phyloP scores from a whole-genome alignment of 2,329 filamentous ascomycete species.

The Dactylellina leptospora region DNA sequence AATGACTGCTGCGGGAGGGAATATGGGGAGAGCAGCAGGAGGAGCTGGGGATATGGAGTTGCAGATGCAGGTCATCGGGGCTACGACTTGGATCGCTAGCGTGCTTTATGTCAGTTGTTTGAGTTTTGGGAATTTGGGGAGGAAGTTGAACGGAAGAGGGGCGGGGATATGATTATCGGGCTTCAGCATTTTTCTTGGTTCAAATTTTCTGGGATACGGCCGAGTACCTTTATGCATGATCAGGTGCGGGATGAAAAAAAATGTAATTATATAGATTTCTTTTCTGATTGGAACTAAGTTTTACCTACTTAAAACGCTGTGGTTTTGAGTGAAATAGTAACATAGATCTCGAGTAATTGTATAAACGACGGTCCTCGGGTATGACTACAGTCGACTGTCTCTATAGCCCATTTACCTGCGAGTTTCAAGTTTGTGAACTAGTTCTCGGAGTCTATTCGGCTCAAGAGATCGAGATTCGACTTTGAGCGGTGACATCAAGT shows the following conservation, averaged over 20 bases:
- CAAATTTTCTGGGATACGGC: no score
- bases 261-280: not conserved
- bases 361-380: no score
- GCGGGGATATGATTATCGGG: no score
- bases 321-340: not conserved
- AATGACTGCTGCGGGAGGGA: no score
- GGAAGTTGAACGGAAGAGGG: conserved; percentile 67
- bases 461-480: no score
- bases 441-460: no score
- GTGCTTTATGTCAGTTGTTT: conserved; percentile 94
- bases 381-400: no score
- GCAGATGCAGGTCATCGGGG: conserved; percentile 72
- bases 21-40: conserved; percentile 48
- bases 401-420: no score
- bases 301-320: not conserved
- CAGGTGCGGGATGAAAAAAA: not conserved
- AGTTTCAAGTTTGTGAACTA: no score
- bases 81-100: conserved; percentile 87
- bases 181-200: no score
- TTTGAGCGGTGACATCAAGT: no score
- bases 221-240: not conserved
- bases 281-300: not conserved
- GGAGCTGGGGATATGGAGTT: conserved; percentile 65
- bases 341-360: not conserved
- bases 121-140: conserved; percentile 94